These are phyloP conservation scores for Hypoxylon perforatum DNA, from an alignment of 495 filamentous ascomycete genomes.

Conservation along the genomic window DNA sequence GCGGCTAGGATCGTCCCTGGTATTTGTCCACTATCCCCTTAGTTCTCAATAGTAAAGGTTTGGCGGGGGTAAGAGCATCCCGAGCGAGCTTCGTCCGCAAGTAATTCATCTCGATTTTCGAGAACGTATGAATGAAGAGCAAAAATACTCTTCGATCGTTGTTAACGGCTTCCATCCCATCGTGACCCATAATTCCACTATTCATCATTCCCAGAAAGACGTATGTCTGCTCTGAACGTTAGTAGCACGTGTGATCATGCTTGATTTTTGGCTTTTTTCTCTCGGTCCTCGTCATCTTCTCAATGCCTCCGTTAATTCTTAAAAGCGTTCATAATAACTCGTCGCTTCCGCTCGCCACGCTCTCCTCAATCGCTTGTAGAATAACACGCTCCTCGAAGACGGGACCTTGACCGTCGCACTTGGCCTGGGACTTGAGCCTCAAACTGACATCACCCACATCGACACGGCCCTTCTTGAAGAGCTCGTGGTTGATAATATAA, in stretches of 20 bases:
- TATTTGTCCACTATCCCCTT: not conserved
- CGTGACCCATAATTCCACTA: conserved; percentile 15
- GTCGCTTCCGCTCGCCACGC: conserved; percentile 76
- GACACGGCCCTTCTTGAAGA: conserved; percentile 83
- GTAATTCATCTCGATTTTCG: not conserved
- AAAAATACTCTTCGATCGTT: not conserved
- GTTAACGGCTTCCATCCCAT: conserved; percentile 24
- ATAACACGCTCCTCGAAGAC: conserved; percentile 86
- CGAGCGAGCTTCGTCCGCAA: not conserved
- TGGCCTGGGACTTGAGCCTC: conserved; percentile 76
- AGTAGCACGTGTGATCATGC: too few species aligned
- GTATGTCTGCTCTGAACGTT: too few species aligned
- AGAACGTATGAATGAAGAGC: conserved; percentile 4
- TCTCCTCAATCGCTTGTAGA: conserved; percentile 78
- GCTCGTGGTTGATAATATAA: conserved; percentile 82
- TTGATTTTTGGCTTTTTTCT: too few species aligned
- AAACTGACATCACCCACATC: conserved; percentile 85
- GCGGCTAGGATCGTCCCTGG: not conserved
- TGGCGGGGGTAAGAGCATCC: not conserved
- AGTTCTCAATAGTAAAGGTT: not conserved
- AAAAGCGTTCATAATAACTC: conserved; percentile 69
- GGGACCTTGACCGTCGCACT: conserved; percentile 90
- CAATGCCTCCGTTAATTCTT: not conserved
- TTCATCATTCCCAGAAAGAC: conserved; percentile 7
- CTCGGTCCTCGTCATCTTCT: not conserved